phyloP scores from a whole-genome alignment of 495 filamentous ascomycete genomes.

The Neurospora pannonica region DNA sequence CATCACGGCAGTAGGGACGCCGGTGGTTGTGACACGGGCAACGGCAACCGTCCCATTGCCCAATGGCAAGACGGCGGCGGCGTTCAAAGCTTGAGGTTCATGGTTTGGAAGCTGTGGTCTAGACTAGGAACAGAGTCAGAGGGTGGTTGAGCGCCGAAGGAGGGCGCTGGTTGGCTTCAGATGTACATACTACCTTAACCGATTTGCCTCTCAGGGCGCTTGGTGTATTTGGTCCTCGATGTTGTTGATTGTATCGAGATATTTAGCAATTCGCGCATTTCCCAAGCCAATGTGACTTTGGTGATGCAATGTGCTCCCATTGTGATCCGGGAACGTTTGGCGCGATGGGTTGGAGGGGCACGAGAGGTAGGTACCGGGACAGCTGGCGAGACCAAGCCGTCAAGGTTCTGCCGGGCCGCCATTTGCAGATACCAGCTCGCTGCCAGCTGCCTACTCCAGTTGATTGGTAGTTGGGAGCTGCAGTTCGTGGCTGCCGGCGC shows the following conservation, averaged over 20 bases:
- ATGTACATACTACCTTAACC: not conserved
- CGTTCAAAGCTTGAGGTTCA: not conserved
- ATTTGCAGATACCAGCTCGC: not conserved
- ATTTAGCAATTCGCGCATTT: not conserved
- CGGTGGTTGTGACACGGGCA: constrained; percentile 13
- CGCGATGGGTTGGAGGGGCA: not conserved
- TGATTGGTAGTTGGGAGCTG: too few relatives aligned
- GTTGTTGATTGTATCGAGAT: not conserved
- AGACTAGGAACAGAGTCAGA: not conserved
- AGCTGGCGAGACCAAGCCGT: not conserved
- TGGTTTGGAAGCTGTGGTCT: not conserved
- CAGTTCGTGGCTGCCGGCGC: not conserved
- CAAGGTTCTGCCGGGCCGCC: not conserved
- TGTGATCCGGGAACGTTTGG: not conserved
- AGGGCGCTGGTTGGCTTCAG: not conserved
- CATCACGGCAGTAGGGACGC: constrained; percentile 12
- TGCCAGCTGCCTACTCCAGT: too few relatives aligned
- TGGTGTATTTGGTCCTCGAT: fast-evolving
- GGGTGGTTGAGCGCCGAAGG: not conserved
- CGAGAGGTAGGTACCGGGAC: not conserved
- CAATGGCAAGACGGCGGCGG: not conserved
- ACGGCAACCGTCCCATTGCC: constrained; percentile 12
- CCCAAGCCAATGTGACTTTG: not conserved
- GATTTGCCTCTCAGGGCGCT: not conserved
- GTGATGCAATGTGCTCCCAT: not conserved